phyloP scores from a whole-genome alignment of 352 stramenopile genomes.

The Pythium oligandrum region DNA sequence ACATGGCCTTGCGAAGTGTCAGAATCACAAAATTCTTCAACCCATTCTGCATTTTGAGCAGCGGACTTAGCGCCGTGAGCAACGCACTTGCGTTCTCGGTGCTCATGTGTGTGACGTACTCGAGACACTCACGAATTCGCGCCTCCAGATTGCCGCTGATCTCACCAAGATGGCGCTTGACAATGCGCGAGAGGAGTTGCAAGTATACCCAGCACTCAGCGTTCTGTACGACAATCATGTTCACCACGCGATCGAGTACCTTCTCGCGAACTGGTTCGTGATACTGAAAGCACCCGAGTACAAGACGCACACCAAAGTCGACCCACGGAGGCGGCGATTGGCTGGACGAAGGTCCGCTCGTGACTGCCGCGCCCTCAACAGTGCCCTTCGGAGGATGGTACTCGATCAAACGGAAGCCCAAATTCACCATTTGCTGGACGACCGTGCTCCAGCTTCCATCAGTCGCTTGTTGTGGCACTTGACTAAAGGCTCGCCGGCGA shows the following conservation, averaged over 20 bases:
- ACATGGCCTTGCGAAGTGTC: slow-evolving; percentile 59
- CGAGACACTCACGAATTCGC: slow-evolving; percentile 44
- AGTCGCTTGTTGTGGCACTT: slow-evolving; percentile 20
- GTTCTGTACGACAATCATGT: slow-evolving; percentile 38
- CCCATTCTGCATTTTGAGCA: slow-evolving; percentile 30
- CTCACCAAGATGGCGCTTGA: slow-evolving; percentile 36
- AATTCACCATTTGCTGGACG: slow-evolving; percentile 26
- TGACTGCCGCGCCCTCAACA: slow-evolving; percentile 1
- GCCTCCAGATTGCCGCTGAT: slow-evolving; percentile 23
- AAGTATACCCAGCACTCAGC: slow-evolving; percentile 22
- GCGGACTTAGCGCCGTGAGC: slow-evolving; percentile 28
- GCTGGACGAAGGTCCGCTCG: slow-evolving; percentile 1
- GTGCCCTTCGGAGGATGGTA: slow-evolving; percentile 18
- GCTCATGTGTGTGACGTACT: slow-evolving; percentile 40
- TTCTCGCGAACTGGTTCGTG: slow-evolving; percentile 24
- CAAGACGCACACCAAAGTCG: slow-evolving; percentile 37
- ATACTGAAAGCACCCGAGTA: slow-evolving; percentile 42
- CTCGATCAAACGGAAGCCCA: slow-evolving; percentile 30
- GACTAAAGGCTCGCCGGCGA: slow-evolving; percentile 19
- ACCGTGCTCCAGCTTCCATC: slow-evolving; percentile 33
- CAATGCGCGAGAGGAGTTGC: slow-evolving; percentile 28
- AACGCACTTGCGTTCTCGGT: slow-evolving; percentile 22
- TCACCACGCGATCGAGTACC: slow-evolving; percentile 40
- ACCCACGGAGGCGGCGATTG: slow-evolving; percentile 15
- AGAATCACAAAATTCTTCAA: slow-evolving; percentile 49